Evolutionary conservation across 805 yeast genomes (phyloP).

Genomic region (Barnettozyma pratensis): DNA sequence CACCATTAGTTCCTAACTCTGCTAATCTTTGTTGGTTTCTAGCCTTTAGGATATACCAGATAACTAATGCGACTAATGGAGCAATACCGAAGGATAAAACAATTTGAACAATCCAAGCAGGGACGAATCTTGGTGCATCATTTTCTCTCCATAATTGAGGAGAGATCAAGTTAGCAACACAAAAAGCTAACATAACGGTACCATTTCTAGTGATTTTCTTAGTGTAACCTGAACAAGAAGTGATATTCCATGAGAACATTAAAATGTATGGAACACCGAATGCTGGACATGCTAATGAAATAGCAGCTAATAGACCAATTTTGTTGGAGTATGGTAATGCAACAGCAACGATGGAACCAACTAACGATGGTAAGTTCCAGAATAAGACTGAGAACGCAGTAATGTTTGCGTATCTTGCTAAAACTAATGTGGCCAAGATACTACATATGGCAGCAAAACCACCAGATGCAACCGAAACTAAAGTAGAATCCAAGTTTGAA

Average conservation of each 20-base stretch:
- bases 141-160: slow-evolving; percentile 50
- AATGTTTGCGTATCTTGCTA: slow-evolving; percentile 26
- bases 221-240: slow-evolving; percentile 43
- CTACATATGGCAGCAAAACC: slow-evolving; percentile 42
- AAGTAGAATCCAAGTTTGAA: slow-evolving; percentile 40
- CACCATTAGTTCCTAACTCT: slow-evolving; percentile 9
- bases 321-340: slow-evolving; percentile 40
- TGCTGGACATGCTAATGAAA: slow-evolving; percentile 42
- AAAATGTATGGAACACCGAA: slow-evolving; percentile 39
- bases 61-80: slow-evolving; percentile 38
- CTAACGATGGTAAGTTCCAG: slow-evolving; percentile 39
- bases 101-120: slow-evolving; percentile 53
- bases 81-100: slow-evolving; percentile 44
- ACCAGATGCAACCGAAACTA: slow-evolving; percentile 49
- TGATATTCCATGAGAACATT: slow-evolving; percentile 31
- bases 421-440: slow-evolving; percentile 31
- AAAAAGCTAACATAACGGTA: slow-evolving; percentile 39
- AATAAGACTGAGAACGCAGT: slow-evolving; percentile 35
- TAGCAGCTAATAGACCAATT: slow-evolving; percentile 41
- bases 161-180: slow-evolving; percentile 46
- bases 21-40: slow-evolving; percentile 40
- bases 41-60: slow-evolving; percentile 38
- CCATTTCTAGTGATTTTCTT: slow-evolving; percentile 45
- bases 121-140: slow-evolving; percentile 41
- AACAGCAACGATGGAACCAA: slow-evolving; percentile 41